A percentile compares a stretch with the other conserved stretches of the same genome.
phyloP scores from a whole-genome alignment of 2,329 filamentous ascomycete genomes.

The Anthostomella pinea region DNA sequence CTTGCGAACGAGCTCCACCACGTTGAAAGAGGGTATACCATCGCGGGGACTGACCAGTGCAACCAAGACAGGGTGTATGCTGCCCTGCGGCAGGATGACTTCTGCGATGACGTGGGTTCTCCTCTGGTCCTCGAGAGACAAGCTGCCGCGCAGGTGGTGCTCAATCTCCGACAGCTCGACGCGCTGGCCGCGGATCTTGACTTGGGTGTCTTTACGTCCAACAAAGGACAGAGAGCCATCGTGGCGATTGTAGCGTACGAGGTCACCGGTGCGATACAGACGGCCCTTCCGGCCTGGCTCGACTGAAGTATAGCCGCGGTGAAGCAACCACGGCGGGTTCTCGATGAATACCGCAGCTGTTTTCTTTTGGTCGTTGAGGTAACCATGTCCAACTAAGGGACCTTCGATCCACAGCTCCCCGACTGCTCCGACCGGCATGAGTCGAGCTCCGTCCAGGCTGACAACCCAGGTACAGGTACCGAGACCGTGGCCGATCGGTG shows the following conservation, averaged over 20 bases:
- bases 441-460: conserved; percentile 32
- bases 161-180: conserved; percentile 45
- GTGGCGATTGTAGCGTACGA: conserved; percentile 19
- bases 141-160: conserved; percentile 20
- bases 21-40: not conserved
- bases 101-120: not conserved
- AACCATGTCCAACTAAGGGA: conserved; percentile 35
- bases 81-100: conserved; percentile 1
- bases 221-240: conserved; percentile 39
- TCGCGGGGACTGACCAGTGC: not conserved
- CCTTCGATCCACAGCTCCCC: conserved; percentile 39
- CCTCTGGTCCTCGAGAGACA: too few species aligned
- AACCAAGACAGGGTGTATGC: conserved; percentile 2
- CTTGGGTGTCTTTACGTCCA: conserved; percentile 46
- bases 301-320: conserved; percentile 44
- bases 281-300: conserved; percentile 20
- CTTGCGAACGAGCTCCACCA: not conserved
- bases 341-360: conserved; percentile 35
- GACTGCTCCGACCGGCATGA: conserved; percentile 31
- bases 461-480: conserved; percentile 33
- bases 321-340: conserved; percentile 35
- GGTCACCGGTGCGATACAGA: conserved; percentile 41
- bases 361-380: conserved; percentile 37
- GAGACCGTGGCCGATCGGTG: conserved; percentile 2
- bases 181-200: conserved; percentile 48